Base-by-base conservation (phyloP, 495 filamentous ascomycete species). In the Trichocladium uniseriatum region DNA sequence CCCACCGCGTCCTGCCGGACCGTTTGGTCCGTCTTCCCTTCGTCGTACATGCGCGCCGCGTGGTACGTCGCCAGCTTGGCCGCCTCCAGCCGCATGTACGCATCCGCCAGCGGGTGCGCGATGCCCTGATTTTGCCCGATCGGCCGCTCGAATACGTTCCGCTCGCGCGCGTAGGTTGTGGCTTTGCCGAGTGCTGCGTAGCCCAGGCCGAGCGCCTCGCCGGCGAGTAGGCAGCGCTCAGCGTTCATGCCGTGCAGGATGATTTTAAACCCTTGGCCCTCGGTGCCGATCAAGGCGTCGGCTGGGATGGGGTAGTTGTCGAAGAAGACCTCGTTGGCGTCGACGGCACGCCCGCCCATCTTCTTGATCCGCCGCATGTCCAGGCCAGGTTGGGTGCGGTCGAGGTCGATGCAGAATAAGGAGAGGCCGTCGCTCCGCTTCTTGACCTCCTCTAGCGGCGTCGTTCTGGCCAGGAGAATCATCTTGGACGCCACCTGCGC, bases 291-390 rank as follows among this genome's bases (percentile, higher is more conserved):
- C 3, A 86, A 66, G 0, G 78, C 66, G 43, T 81, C 71, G 2
- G 65, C 72, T 0, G 80, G 74, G 9, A 89, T 77, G 3, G 57
- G 48, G 61, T 86, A 91, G 49, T 80, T 76, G 56, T 88, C 83
- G 62, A 89, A 89, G 69, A 89, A 91, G 1, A 89, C 81, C 63
- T 89, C 83, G 58, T 89, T 89, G 4, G 85, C 86, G 60, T 87
- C 83, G n/a, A 89, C 75, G 0, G 84, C 83, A 10, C 83, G 70
- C 3, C 82, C 83, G 24, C 86, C 86, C 85, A 89, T 88, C 58
- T 89, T 91, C 64, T 80, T 80, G 59, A 90, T 92, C 55, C 70
- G 78, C 24, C 76, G 78, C 60, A 89, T 66, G 27, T 82, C 77
- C 3, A 89, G 66, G 0, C 79, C 76, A 0, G 79, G 73, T 1